Conservation (phyloP, 2,329 filamentous ascomycete species). For the Rosellinia necatrix region DNA sequence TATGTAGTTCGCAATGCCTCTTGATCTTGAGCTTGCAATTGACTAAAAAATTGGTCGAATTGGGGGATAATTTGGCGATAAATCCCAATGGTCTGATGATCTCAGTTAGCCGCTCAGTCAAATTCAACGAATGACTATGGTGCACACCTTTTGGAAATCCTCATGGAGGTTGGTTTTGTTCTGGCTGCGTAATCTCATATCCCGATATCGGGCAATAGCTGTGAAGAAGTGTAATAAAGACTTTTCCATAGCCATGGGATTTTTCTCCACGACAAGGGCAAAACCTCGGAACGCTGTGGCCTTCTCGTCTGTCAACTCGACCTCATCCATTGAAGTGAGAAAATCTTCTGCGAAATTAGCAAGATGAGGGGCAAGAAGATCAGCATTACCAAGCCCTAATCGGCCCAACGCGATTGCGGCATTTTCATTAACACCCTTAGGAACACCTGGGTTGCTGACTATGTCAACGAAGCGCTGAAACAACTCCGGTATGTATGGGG, state of each 20-base stretch:
- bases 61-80: constrained; percentile 65
- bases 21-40: constrained; percentile 55
- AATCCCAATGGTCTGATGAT: constrained; percentile 53
- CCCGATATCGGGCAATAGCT: constrained; percentile 78
- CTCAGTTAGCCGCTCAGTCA: constrained; percentile 17
- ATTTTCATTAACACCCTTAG: constrained; percentile 88
- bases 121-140: not conserved
- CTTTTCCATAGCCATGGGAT: constrained; percentile 90
- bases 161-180: constrained; percentile 69
- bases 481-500: constrained; percentile 75
- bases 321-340: constrained; percentile 77
- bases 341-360: constrained; percentile 82
- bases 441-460: constrained; percentile 81
- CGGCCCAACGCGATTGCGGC: constrained; percentile 91
- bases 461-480: constrained; percentile 80
- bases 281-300: constrained; percentile 92
- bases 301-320: constrained; percentile 91
- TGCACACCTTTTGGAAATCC: constrained; percentile 75
- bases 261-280: constrained; percentile 79
- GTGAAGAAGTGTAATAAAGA: constrained; percentile 81
- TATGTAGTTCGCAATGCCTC: constrained; percentile 56
- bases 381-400: constrained; percentile 78
- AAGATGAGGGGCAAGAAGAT: constrained; percentile 78
- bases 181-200: constrained; percentile 63
- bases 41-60: constrained; percentile 59